Conservation (phyloP, 2,329 filamentous ascomycete species). For the Epichloe uncinata region DNA sequence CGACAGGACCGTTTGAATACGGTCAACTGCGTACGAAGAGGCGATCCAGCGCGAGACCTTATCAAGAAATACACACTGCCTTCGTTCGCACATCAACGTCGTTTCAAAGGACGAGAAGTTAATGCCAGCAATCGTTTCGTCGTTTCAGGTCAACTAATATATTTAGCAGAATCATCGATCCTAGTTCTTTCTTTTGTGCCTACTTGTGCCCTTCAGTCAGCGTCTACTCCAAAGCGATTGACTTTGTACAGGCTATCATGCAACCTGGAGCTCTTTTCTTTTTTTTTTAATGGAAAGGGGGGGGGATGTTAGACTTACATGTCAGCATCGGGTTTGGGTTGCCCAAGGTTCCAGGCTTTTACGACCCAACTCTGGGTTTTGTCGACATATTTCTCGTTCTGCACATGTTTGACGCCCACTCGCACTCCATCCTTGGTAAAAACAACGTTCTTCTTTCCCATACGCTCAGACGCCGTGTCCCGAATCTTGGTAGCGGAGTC, state of each 20-base stretch:
- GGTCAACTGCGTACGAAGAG: background rate
- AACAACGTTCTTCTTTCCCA: conserved; percentile 62
- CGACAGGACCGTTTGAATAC: background rate
- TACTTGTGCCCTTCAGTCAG: background rate
- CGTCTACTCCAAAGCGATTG: background rate
- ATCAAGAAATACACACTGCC: background rate
- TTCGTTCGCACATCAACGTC: background rate
- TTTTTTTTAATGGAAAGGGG: too few relatives aligned
- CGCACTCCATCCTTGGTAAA: conserved; percentile 64
- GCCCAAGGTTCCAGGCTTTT: conserved; percentile 50
- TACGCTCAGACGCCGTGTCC: conserved; percentile 50
- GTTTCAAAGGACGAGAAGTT: background rate
- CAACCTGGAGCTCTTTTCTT: too few relatives aligned
- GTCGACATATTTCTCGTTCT: conserved; percentile 59
- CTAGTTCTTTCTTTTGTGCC: conserved; percentile 7
- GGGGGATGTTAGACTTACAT: conserved; percentile 7
- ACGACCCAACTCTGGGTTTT: conserved; percentile 56
- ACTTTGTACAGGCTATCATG: background rate
- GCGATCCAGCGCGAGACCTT: background rate
- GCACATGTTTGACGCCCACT: conserved; percentile 56
- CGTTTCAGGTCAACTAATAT: background rate
- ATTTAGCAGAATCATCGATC: background rate
- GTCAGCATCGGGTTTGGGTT: conserved; percentile 12
- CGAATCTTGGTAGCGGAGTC: conserved; percentile 53
- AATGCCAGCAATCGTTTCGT: background rate